These are phyloP conservation scores for Lizonia empirigonia DNA, from an alignment of 2,329 filamentous ascomycete genomes.

Conservation along the genomic window DNA sequence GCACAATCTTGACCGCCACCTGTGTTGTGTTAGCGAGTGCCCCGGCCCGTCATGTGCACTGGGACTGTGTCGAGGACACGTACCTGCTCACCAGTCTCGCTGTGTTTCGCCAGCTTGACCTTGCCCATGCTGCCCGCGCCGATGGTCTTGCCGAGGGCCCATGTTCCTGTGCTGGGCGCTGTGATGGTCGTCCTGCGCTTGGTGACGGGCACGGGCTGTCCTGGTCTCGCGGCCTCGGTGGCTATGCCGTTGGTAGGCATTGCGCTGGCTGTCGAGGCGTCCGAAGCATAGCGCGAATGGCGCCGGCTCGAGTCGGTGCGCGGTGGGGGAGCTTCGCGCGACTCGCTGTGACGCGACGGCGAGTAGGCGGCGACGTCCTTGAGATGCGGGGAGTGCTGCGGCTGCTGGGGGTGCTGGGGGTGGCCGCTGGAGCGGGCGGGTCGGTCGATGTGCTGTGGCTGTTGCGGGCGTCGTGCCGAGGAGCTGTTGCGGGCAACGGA, in stretches of 20 bases:
- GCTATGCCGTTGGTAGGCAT: constrained; percentile 48
- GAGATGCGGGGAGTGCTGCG: constrained; percentile 50
- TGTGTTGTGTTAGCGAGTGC: constrained; percentile 46
- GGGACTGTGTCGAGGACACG: constrained; percentile 27
- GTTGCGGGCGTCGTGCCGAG: constrained; percentile 36
- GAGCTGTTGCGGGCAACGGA: constrained; percentile 48
- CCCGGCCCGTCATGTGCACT: neutral
- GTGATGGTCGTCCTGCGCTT: constrained; percentile 79
- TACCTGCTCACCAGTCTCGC: constrained; percentile 90
- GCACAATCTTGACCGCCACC: constrained; percentile 98
- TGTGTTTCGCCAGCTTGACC: constrained; percentile 91
- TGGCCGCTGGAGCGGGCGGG: constrained; percentile 37
- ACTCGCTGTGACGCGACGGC: constrained; percentile 65
- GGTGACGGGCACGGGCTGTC: constrained; percentile 29
- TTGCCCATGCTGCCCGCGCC: constrained; percentile 99
- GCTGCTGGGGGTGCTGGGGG: neutral
- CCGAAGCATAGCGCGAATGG: constrained; percentile 54
- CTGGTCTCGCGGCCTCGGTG: constrained; percentile 36
- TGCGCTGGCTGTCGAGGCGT: constrained; percentile 47
- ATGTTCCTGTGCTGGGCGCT: constrained; percentile 81
- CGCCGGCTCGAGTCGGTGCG: constrained; percentile 62
- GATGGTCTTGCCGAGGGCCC: constrained; percentile 95
- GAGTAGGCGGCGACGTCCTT: constrained; percentile 61
- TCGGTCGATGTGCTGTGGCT: constrained; percentile 33
- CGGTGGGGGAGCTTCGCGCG: constrained; percentile 60